Evolutionary conservation across 2,329 filamentous ascomycete species (phyloP).

Genomic region (Lasiodiplodia citricola): DNA sequence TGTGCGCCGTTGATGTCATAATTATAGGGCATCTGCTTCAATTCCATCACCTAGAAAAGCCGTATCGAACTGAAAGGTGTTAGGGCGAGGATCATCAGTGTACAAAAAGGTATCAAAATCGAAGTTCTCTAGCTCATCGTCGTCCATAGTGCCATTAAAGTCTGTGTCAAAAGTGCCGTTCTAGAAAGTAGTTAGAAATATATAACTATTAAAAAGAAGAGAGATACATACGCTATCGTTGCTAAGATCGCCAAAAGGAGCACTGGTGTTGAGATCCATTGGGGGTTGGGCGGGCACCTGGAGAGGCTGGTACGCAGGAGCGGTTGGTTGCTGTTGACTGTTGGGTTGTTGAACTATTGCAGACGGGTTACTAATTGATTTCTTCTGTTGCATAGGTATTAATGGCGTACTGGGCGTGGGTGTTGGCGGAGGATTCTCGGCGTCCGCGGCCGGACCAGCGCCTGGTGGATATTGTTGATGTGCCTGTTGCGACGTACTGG

Average conservation of each 20-base stretch:
- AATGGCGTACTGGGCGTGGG: slow-evolving; percentile 56
- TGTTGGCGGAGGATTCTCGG: slow-evolving; percentile 49
- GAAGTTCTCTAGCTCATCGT: slow-evolving; percentile 71
- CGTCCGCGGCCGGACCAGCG: slow-evolving; percentile 55
- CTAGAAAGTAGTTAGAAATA: slow-evolving; percentile 41
- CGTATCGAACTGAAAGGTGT: slow-evolving; percentile 11
- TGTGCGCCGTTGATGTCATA: slow-evolving; percentile 1
- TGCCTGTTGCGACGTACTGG: slow-evolving; percentile 67
- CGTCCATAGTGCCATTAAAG: slow-evolving; percentile 52
- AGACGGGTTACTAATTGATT: slow-evolving; percentile 44
- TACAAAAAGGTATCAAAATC: slow-evolving; percentile 72
- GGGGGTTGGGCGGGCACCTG: slow-evolving; percentile 32
- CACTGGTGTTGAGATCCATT: slow-evolving; percentile 41
- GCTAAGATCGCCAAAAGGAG: slow-evolving; percentile 48
- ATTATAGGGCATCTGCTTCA: slow-evolving; percentile 22
- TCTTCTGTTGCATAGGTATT: slow-evolving; percentile 49
- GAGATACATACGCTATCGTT: slow-evolving; percentile 40
- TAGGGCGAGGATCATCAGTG: slow-evolving; percentile 48
- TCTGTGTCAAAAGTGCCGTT: slow-evolving; percentile 44
- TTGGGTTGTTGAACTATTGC: slow-evolving; percentile 39
- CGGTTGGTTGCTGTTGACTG: slow-evolving; percentile 40
- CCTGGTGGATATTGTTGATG: slow-evolving; percentile 66
- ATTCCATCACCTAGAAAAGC: slow-evolving; percentile 14
- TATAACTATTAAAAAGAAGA: not conserved
- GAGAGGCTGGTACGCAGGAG: slow-evolving; percentile 26